These are phyloP conservation scores for Puya raimondii DNA, from an alignment of 176 grass and related monocot species.

Conservation along the genomic window DNA sequence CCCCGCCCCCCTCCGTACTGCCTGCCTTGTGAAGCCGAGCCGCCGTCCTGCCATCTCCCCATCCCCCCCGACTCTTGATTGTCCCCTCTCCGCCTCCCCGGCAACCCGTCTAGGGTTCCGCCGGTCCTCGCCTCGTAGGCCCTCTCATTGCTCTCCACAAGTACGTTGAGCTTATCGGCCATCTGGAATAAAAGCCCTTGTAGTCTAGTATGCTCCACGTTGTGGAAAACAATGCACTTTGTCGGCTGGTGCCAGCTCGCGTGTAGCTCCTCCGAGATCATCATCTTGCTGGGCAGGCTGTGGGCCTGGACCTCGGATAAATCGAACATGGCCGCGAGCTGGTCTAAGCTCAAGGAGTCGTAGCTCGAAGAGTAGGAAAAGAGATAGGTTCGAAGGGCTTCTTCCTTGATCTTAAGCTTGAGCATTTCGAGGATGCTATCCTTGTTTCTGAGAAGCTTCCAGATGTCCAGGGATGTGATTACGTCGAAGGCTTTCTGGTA, in stretches of 20 bases:
- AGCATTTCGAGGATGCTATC: constrained; percentile 77
- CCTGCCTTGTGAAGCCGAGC: constrained; percentile 41
- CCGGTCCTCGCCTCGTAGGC: constrained; percentile 93
- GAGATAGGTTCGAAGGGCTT: constrained; percentile 78
- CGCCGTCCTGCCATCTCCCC: constrained; percentile 77
- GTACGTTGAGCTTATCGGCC: constrained; percentile 72
- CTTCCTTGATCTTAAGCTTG: constrained; percentile 85
- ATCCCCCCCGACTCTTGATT: constrained; percentile 40
- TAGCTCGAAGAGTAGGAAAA: constrained; percentile 73
- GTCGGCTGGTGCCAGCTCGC: constrained; percentile 92
- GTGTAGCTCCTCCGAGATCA: constrained; percentile 83
- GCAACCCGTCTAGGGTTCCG: constrained; percentile 69
- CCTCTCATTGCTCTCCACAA: constrained; percentile 83
- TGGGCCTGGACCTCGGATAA: constrained; percentile 54
- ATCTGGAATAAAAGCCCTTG: constrained; percentile 90
- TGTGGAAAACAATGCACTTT: constrained; percentile 82
- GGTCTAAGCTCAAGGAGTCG: constrained; percentile 57
- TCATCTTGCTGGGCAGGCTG: constrained; percentile 90
- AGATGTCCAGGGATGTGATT: constrained; percentile 60
- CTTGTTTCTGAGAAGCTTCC: constrained; percentile 85
- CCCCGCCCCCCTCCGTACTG: constrained; percentile 24
- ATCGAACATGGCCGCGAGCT: constrained; percentile 83
- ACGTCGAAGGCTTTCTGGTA: constrained; percentile 56
- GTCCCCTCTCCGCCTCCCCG: constrained; percentile 53
- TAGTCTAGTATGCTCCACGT: constrained; percentile 76